Base-by-base conservation (phyloP, 345 rosid genomes). In the Angophora floribunda region DNA sequence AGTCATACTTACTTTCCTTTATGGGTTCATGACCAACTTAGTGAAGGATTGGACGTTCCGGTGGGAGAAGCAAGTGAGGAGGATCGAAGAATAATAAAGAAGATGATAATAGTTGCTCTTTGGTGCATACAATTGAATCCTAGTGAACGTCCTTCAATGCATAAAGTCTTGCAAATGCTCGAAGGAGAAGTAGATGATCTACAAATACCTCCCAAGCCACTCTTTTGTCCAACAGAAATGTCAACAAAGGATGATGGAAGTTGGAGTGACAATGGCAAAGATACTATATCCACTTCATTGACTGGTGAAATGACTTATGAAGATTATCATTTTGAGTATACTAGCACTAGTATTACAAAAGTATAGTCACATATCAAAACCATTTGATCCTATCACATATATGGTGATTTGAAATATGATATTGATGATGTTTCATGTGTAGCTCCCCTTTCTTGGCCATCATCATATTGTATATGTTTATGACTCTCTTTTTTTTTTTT, bases 391-490 rank as follows among this genome's bases (percentile, higher is more conserved):
- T 4, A 1, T 55, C 5, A 36, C 41, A 36, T 36, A 36, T 36
- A 4, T 36, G 12, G 1, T 1, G 4, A 7, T 21, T 2, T 22
- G 13, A 22, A 63, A n/a, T 0, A 9, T 30, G 0, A 11, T 65
- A 30, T 15, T 15, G 41, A 30, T 67, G 79, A 67, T 30, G 44
- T 16, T 67, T 67, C 6, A 0, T 19, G 9, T 32, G 22, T 32
- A 1, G 6, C 6, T 16, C 79, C 45, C 45, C 79, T 32, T 32
- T 67, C 22, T 2, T 67, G 0, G 79, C 4, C 79, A 67, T 65
- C 44, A 6, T 30, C 22, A 16, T 1, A 32, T 67, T 32, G 45
- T 67, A 32, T 4, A 67, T 32, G 45, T 36, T 16, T 32, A 67
- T 6, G 22, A 16, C 3, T 2, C 3, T 24, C 9, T 22, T 21